Conservation (phyloP, 1,139 yeast species). For the Yamadazyma diddensiae region DNA sequence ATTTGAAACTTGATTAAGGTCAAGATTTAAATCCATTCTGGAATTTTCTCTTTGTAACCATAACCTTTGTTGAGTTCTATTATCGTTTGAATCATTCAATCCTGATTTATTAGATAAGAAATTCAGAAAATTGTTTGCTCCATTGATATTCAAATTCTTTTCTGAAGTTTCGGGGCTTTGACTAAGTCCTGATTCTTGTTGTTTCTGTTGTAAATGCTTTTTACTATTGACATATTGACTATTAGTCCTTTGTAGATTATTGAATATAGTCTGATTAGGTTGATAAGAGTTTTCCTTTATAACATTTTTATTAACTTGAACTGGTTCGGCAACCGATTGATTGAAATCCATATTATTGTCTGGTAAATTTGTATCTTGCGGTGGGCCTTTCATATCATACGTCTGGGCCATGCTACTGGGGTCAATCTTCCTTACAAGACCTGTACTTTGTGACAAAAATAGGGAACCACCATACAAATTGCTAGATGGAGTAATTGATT, state of each 20-base stretch:
- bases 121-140: constrained; percentile 31
- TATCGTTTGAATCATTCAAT: constrained; percentile 14
- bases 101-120: constrained; percentile 21
- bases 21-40: constrained; percentile 52
- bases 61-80: constrained; percentile 73
- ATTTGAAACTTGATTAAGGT: constrained; percentile 31
- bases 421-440: constrained; percentile 38
- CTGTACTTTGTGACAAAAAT: constrained; percentile 45
- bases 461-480: constrained; percentile 45
- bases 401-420: constrained; percentile 7
- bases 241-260: constrained; percentile 40
- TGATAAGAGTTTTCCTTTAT: constrained; percentile 40
- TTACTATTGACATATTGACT: constrained; percentile 29
- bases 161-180: constrained; percentile 1
- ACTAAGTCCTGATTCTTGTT: constrained; percentile 4
- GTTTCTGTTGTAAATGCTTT: constrained; percentile 18
- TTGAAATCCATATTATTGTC: constrained; percentile 32
- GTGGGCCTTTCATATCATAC: constrained; percentile 15
- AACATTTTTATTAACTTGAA: constrained; percentile 32
- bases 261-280: constrained; percentile 45
- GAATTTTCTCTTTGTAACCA: constrained; percentile 83
- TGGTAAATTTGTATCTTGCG: constrained; percentile 28
- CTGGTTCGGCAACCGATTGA: constrained; percentile 30
- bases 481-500: constrained; percentile 25
- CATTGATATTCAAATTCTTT: constrained; percentile 16